Conservation (phyloP, 768 basidiomycete genomes). For the Agrocybe pediades region DNA sequence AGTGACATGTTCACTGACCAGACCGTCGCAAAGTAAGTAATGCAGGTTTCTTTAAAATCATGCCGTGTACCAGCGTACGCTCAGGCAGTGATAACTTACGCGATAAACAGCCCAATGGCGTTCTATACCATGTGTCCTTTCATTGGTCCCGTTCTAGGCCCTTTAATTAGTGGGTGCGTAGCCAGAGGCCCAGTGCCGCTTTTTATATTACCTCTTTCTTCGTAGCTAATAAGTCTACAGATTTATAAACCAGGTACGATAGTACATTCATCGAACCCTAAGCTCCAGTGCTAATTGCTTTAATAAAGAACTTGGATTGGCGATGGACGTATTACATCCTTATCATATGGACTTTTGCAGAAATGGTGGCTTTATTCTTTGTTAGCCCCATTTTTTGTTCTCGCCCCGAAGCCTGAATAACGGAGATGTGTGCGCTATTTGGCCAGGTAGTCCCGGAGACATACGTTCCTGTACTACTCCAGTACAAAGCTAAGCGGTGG, state of each 20-base stretch:
- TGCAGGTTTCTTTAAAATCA: neutral
- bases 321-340: slow-evolving; percentile 78
- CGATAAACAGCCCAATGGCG: slow-evolving; percentile 43
- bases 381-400: slow-evolving; percentile 33
- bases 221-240: slow-evolving; percentile 21
- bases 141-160: slow-evolving; percentile 54
- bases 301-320: slow-evolving; percentile 58
- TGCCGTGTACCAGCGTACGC: neutral
- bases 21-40: slow-evolving; percentile 58
- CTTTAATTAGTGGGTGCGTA: slow-evolving; percentile 58
- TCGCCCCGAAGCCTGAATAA: no score
- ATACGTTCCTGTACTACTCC: slow-evolving; percentile 60
- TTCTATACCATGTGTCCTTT: slow-evolving; percentile 58
- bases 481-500: slow-evolving; percentile 60
- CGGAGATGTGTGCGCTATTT: neutral
- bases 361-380: slow-evolving; percentile 51
- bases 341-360: slow-evolving; percentile 66
- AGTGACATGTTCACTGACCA: slow-evolving; percentile 57
- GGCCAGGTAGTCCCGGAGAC: slow-evolving; percentile 74
- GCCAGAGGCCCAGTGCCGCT: neutral
- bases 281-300: neutral
- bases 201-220: neutral
- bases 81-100: neutral
- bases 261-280: no score
- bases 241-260: slow-evolving; percentile 67